Evolutionary conservation across 345 rosid genomes (phyloP), one percentile per base, ranked within the genome.

Genomic region (Reutealis trisperma): DNA sequence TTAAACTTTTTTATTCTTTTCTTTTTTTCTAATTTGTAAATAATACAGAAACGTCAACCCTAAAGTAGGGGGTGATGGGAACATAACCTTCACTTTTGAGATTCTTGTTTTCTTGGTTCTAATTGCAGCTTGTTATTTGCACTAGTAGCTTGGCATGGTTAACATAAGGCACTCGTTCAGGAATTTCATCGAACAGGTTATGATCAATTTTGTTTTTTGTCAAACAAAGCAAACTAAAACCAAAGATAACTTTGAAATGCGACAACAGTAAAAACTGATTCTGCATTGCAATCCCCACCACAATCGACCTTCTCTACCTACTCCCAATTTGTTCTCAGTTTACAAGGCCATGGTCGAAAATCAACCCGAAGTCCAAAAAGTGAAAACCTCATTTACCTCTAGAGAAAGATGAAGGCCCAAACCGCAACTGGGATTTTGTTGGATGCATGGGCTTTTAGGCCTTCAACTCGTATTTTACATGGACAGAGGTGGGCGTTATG

Each of bases 161-260:
- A 15, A 0, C 7, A 25, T 14, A 1, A 14, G 58, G 6, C 5
- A 15, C 57, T 81, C 76, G 12, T 54, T 76, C 8, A 72, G 67
- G 68, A 67, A 80, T 84, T 84, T 78, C 49, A 57, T 67, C 87
- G 73, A 82, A 73, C 80, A 62, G 52, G 15, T 75, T 22, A 52
- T 11, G 58, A 34, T 13, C 67, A 63, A 12, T 60, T 8, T 7
- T 34, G 1, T 4, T 6, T 2, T 4, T 37, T 37, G 41, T 4
- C 41, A 5, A 37, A 37, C 63, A 22, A 60, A 10, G 11, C 14
- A 47, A 12, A 8, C 51, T 12, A 47, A 47, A 12, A 47, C 11
- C 13, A 47, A 47, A 8, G 11, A 9, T 14, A 10, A 10, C 2
- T 47, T 47, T 9, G 51, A 9, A 47, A 47, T 1, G 11, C 51